Percentiles rank a stretch among this genome's conserved stretches.
Conservation (phyloP, 345 rosid species). For the Cardamine chenopodiifolia region DNA sequence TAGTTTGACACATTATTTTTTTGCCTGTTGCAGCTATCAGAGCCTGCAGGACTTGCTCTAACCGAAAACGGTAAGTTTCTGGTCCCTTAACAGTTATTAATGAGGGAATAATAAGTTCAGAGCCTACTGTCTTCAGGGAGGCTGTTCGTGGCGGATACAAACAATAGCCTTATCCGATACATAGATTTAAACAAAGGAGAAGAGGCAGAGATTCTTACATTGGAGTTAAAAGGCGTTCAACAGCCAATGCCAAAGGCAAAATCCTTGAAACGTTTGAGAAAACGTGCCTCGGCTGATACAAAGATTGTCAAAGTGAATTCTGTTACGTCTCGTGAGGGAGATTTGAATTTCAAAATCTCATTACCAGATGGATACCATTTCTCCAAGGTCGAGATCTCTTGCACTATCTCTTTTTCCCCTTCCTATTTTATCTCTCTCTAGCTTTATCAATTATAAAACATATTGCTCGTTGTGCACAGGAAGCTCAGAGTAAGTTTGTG, state of each 20-base stretch:
- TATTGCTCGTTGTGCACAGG: slow-evolving; percentile 48
- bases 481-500: slow-evolving; percentile 75
- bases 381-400: slow-evolving; percentile 63
- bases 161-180: slow-evolving; percentile 77
- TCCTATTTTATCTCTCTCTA: background rate
- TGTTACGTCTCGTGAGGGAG: slow-evolving; percentile 65
- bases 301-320: slow-evolving; percentile 59
- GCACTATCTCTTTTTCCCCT: background rate
- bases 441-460: background rate
- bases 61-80: slow-evolving; percentile 64
- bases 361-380: slow-evolving; percentile 80
- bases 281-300: slow-evolving; percentile 69
- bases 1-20: background rate
- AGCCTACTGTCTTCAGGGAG: slow-evolving; percentile 54
- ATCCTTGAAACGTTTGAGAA: slow-evolving; percentile 72
- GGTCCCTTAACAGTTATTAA: no score
- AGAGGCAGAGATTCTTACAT: slow-evolving; percentile 59
- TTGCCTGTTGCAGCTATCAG: slow-evolving; percentile 72
- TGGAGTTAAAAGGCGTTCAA: slow-evolving; percentile 85
- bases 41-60: slow-evolving; percentile 83
- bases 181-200: slow-evolving; percentile 60
- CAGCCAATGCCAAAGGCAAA: slow-evolving; percentile 65
- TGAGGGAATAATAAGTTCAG: no score
- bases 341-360: slow-evolving; percentile 64
- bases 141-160: slow-evolving; percentile 84